phyloP scores from a whole-genome alignment of 768 basidiomycete genomes.

The Sistotremastrum suecicum region DNA sequence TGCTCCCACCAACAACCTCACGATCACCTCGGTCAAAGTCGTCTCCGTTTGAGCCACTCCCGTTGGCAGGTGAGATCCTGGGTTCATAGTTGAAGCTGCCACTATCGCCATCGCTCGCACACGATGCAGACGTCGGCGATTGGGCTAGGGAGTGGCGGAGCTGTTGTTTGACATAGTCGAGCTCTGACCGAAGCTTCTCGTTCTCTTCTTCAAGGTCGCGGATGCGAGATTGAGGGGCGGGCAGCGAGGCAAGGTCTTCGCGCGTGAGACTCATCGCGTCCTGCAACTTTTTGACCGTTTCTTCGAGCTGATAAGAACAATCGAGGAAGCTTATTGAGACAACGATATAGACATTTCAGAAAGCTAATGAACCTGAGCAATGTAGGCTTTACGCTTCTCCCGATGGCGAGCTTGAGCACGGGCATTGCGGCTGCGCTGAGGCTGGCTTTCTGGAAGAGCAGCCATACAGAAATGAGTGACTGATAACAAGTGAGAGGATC shows the following conservation, averaged over 20 bases:
- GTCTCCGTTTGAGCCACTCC: no score
- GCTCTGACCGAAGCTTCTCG: conserved; percentile 28
- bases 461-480: no score
- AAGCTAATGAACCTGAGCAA: conserved; percentile 52
- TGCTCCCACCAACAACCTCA: no score
- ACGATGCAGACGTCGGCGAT: no score
- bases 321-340: conserved; percentile 3
- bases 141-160: no score
- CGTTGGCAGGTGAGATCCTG: no score
- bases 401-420: conserved; percentile 83
- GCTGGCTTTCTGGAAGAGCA: conserved; percentile 21
- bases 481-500: no score
- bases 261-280: conserved; percentile 56
- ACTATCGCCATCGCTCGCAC: no score
- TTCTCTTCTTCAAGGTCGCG: conserved; percentile 79
- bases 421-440: conserved; percentile 77
- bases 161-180: no score
- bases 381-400: conserved; percentile 87
- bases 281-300: conserved; percentile 76
- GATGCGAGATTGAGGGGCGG: conserved; percentile 60
- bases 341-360: background rate
- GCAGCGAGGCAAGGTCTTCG: conserved; percentile 61
- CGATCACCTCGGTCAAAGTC: no score
- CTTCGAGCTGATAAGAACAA: conserved; percentile 44
- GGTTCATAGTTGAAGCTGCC: no score